Conservation (phyloP, 345 rosid genomes). For the Eucalyptus sp. region DNA sequence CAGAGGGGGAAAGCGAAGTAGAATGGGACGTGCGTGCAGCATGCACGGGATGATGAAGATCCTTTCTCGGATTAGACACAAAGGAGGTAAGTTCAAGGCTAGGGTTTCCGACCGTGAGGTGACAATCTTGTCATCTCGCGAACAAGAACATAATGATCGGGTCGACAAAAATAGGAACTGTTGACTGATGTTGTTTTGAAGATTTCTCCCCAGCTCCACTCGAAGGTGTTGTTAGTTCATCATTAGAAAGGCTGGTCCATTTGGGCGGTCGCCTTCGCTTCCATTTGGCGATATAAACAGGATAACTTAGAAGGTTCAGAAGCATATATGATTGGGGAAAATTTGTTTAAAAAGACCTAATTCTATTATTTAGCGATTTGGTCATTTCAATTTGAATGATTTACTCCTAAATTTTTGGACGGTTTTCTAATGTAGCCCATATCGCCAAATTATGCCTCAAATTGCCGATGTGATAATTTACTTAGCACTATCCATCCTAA, state of each 20-base stretch:
- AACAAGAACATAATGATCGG: background rate
- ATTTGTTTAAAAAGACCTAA: background rate
- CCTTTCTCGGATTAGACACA: background rate
- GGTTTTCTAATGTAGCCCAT: no score
- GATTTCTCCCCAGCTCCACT: background rate
- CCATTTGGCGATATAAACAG: background rate
- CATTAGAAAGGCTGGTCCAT: background rate
- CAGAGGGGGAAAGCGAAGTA: background rate
- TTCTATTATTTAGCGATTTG: no score
- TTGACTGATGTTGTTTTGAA: background rate
- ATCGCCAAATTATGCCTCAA: rapidly evolving
- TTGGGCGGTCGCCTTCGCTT: background rate
- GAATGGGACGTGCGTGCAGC: background rate
- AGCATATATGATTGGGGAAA: background rate
- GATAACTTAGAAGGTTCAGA: background rate
- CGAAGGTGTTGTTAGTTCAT: background rate
- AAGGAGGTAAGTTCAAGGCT: background rate
- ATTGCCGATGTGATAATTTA: no score
- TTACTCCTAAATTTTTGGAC: no score
- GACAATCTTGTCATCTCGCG: background rate
- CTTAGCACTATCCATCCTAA: rapidly evolving
- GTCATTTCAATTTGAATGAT: no score
- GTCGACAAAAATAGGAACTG: background rate
- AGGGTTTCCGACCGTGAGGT: background rate
- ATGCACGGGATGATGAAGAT: background rate